These are phyloP conservation scores for Ophiocordyceps robertsii DNA, from an alignment of 2,329 filamentous ascomycete genomes.

Conservation along the genomic window DNA sequence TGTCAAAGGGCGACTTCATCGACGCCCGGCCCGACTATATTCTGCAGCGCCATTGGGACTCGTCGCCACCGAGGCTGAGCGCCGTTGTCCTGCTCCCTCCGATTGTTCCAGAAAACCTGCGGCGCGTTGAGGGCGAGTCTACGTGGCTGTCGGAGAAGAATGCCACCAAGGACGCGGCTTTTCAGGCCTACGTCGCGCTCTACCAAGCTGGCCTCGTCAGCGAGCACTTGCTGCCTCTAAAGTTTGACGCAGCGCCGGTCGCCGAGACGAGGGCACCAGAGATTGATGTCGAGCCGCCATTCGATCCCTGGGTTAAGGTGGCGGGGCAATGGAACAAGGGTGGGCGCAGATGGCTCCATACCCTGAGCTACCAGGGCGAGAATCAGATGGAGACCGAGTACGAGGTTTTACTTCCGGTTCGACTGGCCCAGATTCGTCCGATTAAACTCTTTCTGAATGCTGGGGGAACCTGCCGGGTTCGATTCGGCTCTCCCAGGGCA, in stretches of 20 bases:
- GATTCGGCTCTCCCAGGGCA: constrained; percentile 6
- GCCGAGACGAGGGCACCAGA: constrained; percentile 23
- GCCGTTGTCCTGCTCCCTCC: constrained; percentile 60
- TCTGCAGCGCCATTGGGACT: constrained; percentile 24
- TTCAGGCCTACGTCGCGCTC: constrained; percentile 62
- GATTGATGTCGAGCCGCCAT: constrained; percentile 20
- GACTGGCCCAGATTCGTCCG: constrained; percentile 21
- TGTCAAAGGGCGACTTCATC: constrained; percentile 45
- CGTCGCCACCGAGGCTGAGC: constrained; percentile 19
- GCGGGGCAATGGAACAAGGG: constrained; percentile 26
- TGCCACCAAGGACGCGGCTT: constrained; percentile 70
- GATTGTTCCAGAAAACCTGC: constrained; percentile 40
- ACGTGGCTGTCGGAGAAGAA: constrained; percentile 59
- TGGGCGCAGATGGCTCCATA: constrained; percentile 10
- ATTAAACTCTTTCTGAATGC: constrained; percentile 28
- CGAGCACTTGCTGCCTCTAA: constrained; percentile 59
- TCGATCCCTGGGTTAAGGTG: constrained; percentile 33
- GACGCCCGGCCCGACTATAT: constrained; percentile 58
- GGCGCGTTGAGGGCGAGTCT: constrained; percentile 9
- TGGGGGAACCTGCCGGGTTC: constrained; percentile 18
- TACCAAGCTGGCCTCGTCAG: constrained; percentile 61
- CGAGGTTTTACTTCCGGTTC: constrained; percentile 28
- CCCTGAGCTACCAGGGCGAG: constrained; percentile 21
- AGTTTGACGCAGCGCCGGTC: constrained; percentile 24
- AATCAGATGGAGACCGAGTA: constrained; percentile 18